Percentiles rank a stretch among this genome's conserved stretches.
phyloP scores from a whole-genome alignment of 2,329 filamentous ascomycete genomes.

The Cryphonectria nitschkei region DNA sequence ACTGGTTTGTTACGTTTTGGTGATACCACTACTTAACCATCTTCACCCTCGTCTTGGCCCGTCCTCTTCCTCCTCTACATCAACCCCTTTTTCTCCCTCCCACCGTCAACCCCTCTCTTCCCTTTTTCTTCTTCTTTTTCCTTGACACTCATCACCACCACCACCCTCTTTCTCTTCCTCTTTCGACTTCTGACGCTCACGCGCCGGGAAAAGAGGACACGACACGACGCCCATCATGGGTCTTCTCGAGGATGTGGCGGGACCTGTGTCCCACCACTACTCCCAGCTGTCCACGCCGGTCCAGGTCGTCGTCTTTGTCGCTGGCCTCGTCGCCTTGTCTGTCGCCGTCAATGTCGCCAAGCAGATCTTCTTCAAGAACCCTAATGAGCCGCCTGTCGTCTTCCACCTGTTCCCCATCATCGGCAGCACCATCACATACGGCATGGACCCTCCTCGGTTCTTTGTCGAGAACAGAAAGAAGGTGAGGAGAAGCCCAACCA shows the following conservation, averaged over 20 bases:
- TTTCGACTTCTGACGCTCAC: background rate
- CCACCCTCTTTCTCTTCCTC: background rate
- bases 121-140: background rate
- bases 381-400: constrained; percentile 78
- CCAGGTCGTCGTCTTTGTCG: constrained; percentile 52
- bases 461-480: constrained; percentile 74
- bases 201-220: constrained; percentile 20
- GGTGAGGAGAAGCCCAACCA: constrained; percentile 45
- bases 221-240: constrained; percentile 49
- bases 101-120: background rate
- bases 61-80: background rate
- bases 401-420: constrained; percentile 84
- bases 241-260: constrained; percentile 55
- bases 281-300: constrained; percentile 50
- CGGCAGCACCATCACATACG: constrained; percentile 90
- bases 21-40: background rate
- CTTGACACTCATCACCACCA: background rate
- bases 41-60: background rate
- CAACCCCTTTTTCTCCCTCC: background rate
- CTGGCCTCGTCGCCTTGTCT: constrained; percentile 52
- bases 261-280: constrained; percentile 56
- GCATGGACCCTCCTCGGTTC: constrained; percentile 91
- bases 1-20: background rate
- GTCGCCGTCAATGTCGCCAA: constrained; percentile 78
- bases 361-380: constrained; percentile 81